Conservation (phyloP, 768 basidiomycete species). For the Boletus vermiculosoides region DNA sequence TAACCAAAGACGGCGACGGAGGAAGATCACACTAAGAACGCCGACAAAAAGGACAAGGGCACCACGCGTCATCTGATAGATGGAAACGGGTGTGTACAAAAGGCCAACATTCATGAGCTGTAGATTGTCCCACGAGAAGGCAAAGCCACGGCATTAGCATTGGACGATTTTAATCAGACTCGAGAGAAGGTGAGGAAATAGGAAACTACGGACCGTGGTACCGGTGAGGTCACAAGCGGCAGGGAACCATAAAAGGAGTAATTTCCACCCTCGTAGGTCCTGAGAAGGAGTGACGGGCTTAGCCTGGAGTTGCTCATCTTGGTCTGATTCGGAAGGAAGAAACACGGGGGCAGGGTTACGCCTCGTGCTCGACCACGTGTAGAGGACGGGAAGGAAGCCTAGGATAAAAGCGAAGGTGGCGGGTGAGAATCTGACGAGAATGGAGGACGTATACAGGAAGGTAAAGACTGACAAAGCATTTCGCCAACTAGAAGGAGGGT, state of each 20-base stretch:
- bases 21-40: constrained; percentile 85
- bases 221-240: constrained; percentile 88
- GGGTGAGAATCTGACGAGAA: constrained; percentile 18
- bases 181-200: constrained; percentile 9
- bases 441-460: constrained; percentile 9
- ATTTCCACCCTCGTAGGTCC: constrained; percentile 62
- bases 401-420: constrained; percentile 18
- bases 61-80: constrained; percentile 96
- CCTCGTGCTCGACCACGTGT: constrained; percentile 57
- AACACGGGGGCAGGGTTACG: constrained; percentile 49
- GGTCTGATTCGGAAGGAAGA: constrained; percentile 51
- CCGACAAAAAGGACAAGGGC: constrained; percentile 94
- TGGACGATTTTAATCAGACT: constrained; percentile 5
- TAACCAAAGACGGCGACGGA: constrained; percentile 78
- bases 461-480: constrained; percentile 73
- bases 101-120: constrained; percentile 93
- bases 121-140: constrained; percentile 15
- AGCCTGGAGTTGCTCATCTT: constrained; percentile 40
- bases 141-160: constrained; percentile 19
- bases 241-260: constrained; percentile 83
- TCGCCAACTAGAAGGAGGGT: constrained; percentile 74
- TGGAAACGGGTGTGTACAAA: constrained; percentile 93
- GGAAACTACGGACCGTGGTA: constrained; percentile 65
- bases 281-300: constrained; percentile 33
- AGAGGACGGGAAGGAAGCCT: constrained; percentile 86